These are phyloP conservation scores for Pinus tabuliformis DNA, from an alignment of 75 land plant species.

Conservation along the genomic window DNA sequence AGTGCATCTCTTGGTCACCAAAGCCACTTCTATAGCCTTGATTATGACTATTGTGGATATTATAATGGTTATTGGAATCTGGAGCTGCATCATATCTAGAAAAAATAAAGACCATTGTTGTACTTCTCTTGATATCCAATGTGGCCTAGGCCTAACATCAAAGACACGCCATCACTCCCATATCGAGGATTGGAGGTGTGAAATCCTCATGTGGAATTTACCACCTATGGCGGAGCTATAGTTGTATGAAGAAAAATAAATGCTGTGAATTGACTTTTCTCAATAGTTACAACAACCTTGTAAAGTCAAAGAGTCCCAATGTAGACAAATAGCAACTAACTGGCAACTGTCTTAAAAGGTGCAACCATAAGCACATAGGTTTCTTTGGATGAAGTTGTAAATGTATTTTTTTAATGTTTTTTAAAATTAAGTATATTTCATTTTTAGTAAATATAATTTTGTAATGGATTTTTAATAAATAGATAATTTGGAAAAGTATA, in stretches of 20 bases:
- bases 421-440: too few species aligned
- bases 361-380: too few species aligned
- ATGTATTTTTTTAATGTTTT: too few species aligned
- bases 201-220: constrained; percentile 20
- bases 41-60: constrained; percentile 8
- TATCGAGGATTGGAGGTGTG: constrained; percentile 9
- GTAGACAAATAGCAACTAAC: too few species aligned
- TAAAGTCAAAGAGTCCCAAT: too few species aligned
- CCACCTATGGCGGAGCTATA: neutral
- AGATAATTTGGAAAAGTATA: too few species aligned
- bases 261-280: neutral
- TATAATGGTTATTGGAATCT: constrained; percentile 25
- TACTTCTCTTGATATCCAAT: constrained; percentile 14
- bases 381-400: too few species aligned
- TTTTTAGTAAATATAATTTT: too few species aligned
- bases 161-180: constrained; percentile 41
- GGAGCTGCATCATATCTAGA: constrained; percentile 24
- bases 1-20: constrained; percentile 29
- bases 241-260: constrained; percentile 6
- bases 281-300: too few species aligned
- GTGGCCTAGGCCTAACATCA: constrained; percentile 66
- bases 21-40: constrained; percentile 17
- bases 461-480: too few species aligned
- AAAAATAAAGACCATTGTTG: constrained; percentile 31
- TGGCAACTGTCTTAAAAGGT: too few species aligned